Conservation (phyloP, 352 stramenopile species). For the Phytophthora citricola region DNA sequence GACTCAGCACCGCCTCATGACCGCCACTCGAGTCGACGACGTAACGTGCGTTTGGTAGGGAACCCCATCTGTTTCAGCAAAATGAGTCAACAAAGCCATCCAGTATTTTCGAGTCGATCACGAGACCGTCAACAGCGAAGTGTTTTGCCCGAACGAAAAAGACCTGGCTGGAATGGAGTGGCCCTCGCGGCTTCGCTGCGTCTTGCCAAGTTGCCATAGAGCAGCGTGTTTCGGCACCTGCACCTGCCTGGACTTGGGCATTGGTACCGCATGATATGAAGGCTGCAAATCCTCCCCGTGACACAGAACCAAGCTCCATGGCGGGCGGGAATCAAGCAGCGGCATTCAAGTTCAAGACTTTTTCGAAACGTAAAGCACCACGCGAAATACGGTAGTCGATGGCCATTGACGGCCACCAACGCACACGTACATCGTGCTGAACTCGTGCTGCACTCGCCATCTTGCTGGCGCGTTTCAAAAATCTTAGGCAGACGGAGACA, state of each 20-base stretch:
- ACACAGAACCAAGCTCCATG: constrained; percentile 3
- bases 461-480: background rate
- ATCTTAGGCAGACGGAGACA: constrained; percentile 1
- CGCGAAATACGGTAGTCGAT: constrained; percentile 2
- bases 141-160: background rate
- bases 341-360: constrained; percentile 24
- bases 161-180: background rate
- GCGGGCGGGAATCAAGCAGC: constrained; percentile 16
- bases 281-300: constrained; percentile 2
- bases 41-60: constrained; percentile 13
- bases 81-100: constrained; percentile 27
- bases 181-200: no score
- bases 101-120: background rate
- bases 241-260: background rate
- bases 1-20: constrained; percentile 10
- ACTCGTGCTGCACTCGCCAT: background rate
- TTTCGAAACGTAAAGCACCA: constrained; percentile 12
- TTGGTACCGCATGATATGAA: constrained; percentile 3
- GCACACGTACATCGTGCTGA: no score
- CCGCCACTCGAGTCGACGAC: constrained; percentile 11
- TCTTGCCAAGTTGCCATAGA: constrained; percentile 2
- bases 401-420: background rate
- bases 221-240: constrained; percentile 6
- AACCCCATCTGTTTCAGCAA: constrained; percentile 10
- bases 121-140: background rate